Evolutionary conservation across 345 rosid genomes (phyloP), one percentile per base, ranked within the genome.

Genomic region (Eucalyptus polybractea): DNA sequence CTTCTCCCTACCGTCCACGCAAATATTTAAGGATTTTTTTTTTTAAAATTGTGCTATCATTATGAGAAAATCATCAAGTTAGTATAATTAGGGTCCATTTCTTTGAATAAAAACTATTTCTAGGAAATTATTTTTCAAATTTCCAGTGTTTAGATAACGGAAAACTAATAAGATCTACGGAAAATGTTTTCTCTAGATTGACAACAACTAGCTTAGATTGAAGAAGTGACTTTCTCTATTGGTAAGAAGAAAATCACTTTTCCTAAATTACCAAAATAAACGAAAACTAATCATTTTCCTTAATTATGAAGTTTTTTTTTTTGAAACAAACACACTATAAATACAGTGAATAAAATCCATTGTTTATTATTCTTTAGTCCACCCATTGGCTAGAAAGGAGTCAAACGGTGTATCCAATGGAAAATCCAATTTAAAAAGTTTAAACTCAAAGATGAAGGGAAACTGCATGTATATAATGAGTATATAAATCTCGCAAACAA

Each of bases 391-490:
- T 58, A 13, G 65, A 58, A 58, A 27, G 16, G 8, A 6, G 31
- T 29, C 31, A 3, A 60, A 12, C 0, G 2, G 8, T 6, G 1
- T 25, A 60, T 60, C 15, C 16, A 60, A 60, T 60, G 16, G 4
- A 27, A 60, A 27, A 60, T 0, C 4, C 17, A 65, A 65, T 15
- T 31, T 7, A 29, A 65, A 65, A 65, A 7, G 27, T 14, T 65
- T 65, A n/a, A 65, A 65, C 10, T 65, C 72, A 7, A 29, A 4
- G 1, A n/a, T 14, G 6, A 56, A 29, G 5, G 8, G 72, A 29
- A 7, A n/a, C 3, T 2, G 2, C 10, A 3, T 65, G 3, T 6
- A n/a, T 29, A 7, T 14, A n/a, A 65, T 29, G 4, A 65, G 10
- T n/a, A n/a, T 13, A 65, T 65, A 29, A 65, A 29, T 29, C 1